Evolutionary conservation across 2,329 filamentous ascomycete genomes (phyloP).

Genomic region (Pyrenophora tritici-repentis): DNA sequence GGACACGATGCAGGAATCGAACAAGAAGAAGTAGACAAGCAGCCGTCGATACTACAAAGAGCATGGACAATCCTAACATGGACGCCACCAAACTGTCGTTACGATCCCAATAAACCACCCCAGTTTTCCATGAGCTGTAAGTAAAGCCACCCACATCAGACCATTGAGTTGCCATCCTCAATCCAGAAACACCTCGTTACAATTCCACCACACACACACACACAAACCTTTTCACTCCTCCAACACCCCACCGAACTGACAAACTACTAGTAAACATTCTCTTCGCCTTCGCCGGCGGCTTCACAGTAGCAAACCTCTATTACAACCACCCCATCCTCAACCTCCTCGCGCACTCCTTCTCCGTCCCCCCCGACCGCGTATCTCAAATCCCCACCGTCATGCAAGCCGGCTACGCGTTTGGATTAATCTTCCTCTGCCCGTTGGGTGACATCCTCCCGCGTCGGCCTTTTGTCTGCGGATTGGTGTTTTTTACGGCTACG

Average conservation of each 20-base stretch:
- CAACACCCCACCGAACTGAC: background rate
- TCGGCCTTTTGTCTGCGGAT: constrained; percentile 68
- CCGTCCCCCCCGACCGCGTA: constrained; percentile 70
- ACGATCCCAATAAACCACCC: constrained; percentile 68
- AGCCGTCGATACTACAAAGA: constrained; percentile 24
- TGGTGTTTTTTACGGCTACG: constrained; percentile 71
- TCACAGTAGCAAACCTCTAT: constrained; percentile 81
- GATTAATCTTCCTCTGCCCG: constrained; percentile 75
- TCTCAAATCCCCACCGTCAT: constrained; percentile 73
- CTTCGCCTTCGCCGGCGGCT: constrained; percentile 70
- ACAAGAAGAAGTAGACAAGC: background rate
- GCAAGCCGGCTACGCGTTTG: constrained; percentile 78
- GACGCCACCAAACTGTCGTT: constrained; percentile 70
- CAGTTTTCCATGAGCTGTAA: constrained; percentile 64
- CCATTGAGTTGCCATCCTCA: no score
- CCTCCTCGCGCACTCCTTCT: constrained; percentile 72
- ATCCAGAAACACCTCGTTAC: no score
- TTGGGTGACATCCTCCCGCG: constrained; percentile 72
- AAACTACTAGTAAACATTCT: constrained; percentile 63
- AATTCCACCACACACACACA: no score
- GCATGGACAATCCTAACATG: constrained; percentile 53
- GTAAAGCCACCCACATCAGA: no score
- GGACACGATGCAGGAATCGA: background rate
- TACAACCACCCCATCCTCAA: constrained; percentile 82
- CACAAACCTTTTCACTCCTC: no score